These are phyloP conservation scores for Gaultheria prostrata DNA, from an alignment of 148 eudicot genomes.

Conservation along the genomic window DNA sequence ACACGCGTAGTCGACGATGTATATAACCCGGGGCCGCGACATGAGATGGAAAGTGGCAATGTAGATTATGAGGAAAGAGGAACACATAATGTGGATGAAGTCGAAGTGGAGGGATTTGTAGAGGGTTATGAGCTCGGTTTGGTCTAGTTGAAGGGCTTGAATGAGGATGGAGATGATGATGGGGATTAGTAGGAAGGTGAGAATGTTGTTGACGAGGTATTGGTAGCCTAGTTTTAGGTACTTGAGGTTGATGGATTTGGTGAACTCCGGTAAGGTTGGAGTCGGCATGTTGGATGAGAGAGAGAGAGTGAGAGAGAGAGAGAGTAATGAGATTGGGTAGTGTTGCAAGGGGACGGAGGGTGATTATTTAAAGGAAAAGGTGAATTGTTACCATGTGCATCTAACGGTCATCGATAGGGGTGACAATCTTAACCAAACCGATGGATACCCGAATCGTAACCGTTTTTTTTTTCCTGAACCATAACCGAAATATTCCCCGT, in stretches of 20 bases:
- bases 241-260: conserved; percentile 13
- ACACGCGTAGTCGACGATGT: conserved; percentile 31
- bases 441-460: no score
- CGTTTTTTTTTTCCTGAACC: no score
- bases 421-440: no score
- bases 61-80: conserved; percentile 4
- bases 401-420: no score
- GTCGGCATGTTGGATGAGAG: neutral
- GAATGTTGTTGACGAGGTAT: conserved; percentile 23
- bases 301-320: neutral
- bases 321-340: neutral
- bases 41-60: conserved; percentile 7
- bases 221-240: conserved; percentile 21
- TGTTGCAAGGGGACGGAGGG: neutral
- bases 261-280: conserved; percentile 9
- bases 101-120: conserved; percentile 14
- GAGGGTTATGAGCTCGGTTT: conserved; percentile 1
- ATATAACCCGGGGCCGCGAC: conserved; percentile 14
- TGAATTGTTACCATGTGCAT: neutral
- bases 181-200: conserved; percentile 10
- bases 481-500: no score
- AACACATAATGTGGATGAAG: conserved; percentile 5
- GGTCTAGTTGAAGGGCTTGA: conserved; percentile 7
- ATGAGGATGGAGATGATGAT: neutral
- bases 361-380: neutral